Evolutionary conservation across 148 eudicot genomes (phyloP).

Genomic region (Chenopodium berlandieri): DNA sequence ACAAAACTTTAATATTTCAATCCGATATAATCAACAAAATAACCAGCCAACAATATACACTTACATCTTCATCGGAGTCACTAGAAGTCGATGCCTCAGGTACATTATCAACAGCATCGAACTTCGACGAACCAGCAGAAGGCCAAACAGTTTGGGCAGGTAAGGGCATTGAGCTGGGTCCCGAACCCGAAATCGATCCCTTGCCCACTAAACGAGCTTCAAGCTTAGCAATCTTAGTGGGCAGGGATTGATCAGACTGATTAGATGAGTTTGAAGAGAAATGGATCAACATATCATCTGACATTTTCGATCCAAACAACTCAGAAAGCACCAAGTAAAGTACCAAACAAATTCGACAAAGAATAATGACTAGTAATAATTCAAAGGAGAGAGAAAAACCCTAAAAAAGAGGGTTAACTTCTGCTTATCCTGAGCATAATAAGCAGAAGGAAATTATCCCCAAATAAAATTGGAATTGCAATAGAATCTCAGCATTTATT

Average conservation of each 20-base stretch:
- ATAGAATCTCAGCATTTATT: conserved; percentile 15
- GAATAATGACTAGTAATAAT: not conserved
- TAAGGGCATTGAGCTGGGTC: conserved; percentile 33
- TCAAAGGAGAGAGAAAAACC: conserved; percentile 11
- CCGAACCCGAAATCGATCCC: conserved; percentile 32
- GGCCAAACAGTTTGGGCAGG: conserved; percentile 44
- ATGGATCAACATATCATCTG: conserved; percentile 78
- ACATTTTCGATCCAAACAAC: conserved; percentile 44
- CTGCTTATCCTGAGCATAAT: conserved; percentile 10
- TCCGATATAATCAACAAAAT: not conserved
- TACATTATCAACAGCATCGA: conserved; percentile 34
- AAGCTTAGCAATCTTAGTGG: conserved; percentile 80
- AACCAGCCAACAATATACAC: conserved; percentile 16
- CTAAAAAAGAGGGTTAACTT: conserved; percentile 6
- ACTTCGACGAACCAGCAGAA: conserved; percentile 32
- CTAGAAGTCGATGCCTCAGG: conserved; percentile 47
- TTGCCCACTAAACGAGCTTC: conserved; percentile 96
- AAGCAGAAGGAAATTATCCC: conserved; percentile 10
- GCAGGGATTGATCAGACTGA: conserved; percentile 83
- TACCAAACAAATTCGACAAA: not conserved
- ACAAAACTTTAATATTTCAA: not conserved
- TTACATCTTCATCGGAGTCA: conserved; percentile 86
- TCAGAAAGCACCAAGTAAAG: not conserved
- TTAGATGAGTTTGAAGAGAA: conserved; percentile 89
- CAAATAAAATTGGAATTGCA: not conserved